Percentiles rank a stretch among this genome's conserved stretches.
These are phyloP conservation scores for Nadsonia commutata DNA, from an alignment of 1,139 yeast species.

Conservation along the genomic window DNA sequence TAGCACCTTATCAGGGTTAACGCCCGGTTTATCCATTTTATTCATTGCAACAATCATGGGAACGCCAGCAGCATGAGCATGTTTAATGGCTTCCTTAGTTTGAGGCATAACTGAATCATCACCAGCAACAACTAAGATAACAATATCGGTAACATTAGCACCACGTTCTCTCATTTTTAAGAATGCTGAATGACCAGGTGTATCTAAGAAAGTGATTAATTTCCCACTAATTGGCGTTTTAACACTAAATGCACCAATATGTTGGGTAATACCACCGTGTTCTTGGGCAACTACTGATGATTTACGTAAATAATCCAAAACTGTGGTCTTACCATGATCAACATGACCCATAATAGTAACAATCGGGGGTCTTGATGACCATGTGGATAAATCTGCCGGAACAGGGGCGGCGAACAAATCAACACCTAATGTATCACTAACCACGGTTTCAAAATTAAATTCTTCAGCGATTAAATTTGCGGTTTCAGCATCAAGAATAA, in stretches of 20 bases:
- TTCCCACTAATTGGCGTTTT: slow-evolving; percentile 59
- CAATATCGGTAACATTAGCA: slow-evolving; percentile 85
- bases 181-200: slow-evolving; percentile 98
- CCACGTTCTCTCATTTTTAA: slow-evolving; percentile 95
- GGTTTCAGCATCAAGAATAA: slow-evolving; percentile 72
- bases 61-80: slow-evolving; percentile 71
- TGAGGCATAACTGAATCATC: slow-evolving; percentile 98
- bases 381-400: slow-evolving; percentile 25
- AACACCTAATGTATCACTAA: slow-evolving; percentile 45
- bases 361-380: slow-evolving; percentile 69
- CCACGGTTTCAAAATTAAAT: slow-evolving; percentile 50
- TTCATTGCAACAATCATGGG: slow-evolving; percentile 86
- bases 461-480: slow-evolving; percentile 83
- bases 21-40: slow-evolving; percentile 62
- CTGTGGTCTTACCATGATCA: slow-evolving; percentile 95
- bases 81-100: slow-evolving; percentile 89
- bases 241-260: slow-evolving; percentile 92
- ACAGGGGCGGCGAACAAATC: slow-evolving; percentile 39
- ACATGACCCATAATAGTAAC: slow-evolving; percentile 99
- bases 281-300: slow-evolving; percentile 73
- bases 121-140: slow-evolving; percentile 89
- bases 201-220: slow-evolving; percentile 77
- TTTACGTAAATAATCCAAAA: slow-evolving; percentile 71
- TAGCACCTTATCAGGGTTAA: slow-evolving; percentile 47
- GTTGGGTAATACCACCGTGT: slow-evolving; percentile 96